Conservation (phyloP, 2,329 filamentous ascomycete species). For the Hypoxylon sp. region DNA sequence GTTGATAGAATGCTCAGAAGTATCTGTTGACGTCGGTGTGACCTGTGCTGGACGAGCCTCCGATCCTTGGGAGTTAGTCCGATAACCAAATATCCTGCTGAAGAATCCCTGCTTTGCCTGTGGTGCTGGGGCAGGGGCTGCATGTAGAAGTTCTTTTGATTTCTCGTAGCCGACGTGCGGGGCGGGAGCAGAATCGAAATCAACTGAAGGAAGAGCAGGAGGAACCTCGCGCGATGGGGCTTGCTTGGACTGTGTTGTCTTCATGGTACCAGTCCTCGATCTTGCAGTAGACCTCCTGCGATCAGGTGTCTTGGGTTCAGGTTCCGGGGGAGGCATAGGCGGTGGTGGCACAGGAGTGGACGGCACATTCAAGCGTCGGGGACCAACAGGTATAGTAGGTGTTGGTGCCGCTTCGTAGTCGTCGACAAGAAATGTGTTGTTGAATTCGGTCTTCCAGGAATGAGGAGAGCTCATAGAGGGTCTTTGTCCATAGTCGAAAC, state of each 20-base stretch:
- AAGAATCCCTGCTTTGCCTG: conserved; percentile 85
- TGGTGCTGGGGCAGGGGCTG: conserved; percentile 60
- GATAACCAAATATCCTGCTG: conserved; percentile 88
- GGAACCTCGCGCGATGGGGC: conserved; percentile 48
- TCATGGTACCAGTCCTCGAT: conserved; percentile 59
- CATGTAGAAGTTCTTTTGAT: conserved; percentile 66
- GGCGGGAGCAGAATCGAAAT: conserved; percentile 67
- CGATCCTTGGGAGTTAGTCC: conserved; percentile 59
- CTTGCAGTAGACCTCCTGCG: conserved; percentile 70
- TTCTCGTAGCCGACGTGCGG: conserved; percentile 73
- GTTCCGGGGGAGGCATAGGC: conserved; percentile 59
- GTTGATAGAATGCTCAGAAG: conserved; percentile 58
- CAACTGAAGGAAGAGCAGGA: conserved; percentile 54
- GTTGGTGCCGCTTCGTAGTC: conserved; percentile 87
- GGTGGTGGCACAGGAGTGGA: conserved; percentile 58
- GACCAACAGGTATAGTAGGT: conserved; percentile 85
- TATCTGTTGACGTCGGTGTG: conserved; percentile 58
- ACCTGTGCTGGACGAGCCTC: conserved; percentile 51
- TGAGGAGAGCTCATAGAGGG: conserved; percentile 53
- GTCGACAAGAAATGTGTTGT: conserved; percentile 66
- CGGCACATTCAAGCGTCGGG: conserved; percentile 64
- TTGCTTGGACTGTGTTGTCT: conserved; percentile 51
- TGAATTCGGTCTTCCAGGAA: conserved; percentile 65
- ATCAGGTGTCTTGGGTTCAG: conserved; percentile 53
- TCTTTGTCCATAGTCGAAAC: conserved; percentile 77